A percentile compares a stretch with the other conserved stretches of the same genome.
These are phyloP conservation scores for Vaucheria bursata DNA, from an alignment of 352 stramenopile genomes.

Conservation along the genomic window DNA sequence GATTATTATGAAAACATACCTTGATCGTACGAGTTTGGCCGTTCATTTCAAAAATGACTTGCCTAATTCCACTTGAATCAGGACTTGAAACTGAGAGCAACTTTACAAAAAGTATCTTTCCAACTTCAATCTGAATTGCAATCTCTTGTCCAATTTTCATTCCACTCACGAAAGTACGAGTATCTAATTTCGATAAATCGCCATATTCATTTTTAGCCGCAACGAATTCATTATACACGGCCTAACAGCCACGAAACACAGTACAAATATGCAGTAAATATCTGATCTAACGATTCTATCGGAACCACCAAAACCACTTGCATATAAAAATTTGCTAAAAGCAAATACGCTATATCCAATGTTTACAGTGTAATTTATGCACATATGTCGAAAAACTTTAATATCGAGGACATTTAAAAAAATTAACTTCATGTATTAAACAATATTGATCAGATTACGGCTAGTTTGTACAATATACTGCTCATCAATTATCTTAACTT, in stretches of 20 bases:
- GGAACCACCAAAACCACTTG: neutral
- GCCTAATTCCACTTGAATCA: conserved; percentile 56
- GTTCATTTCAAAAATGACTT: conserved; percentile 95
- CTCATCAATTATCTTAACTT: too few species aligned
- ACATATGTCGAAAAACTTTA: too few species aligned
- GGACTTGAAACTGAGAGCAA: conserved; percentile 20
- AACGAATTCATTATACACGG: conserved; percentile 67
- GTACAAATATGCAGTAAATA: too few species aligned
- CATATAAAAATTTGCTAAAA: neutral
- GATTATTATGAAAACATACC: too few species aligned
- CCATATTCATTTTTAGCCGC: conserved; percentile 58
- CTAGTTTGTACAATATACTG: too few species aligned
- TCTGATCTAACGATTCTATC: neutral
- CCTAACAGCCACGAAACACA: neutral
- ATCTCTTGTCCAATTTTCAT: conserved; percentile 63
- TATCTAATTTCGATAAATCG: conserved; percentile 62
- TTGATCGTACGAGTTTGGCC: conserved; percentile 76
- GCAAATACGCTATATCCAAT: too few species aligned
- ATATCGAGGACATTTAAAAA: too few species aligned
- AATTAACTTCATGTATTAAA: too few species aligned
- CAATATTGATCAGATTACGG: too few species aligned
- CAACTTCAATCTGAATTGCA: conserved; percentile 76
- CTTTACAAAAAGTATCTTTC: conserved; percentile 90
- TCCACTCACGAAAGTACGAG: conserved; percentile 66
- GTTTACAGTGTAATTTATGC: too few species aligned